Evolutionary conservation across 2,329 filamentous ascomycete genomes (phyloP).

Genomic region (Neurospora crassa): DNA sequence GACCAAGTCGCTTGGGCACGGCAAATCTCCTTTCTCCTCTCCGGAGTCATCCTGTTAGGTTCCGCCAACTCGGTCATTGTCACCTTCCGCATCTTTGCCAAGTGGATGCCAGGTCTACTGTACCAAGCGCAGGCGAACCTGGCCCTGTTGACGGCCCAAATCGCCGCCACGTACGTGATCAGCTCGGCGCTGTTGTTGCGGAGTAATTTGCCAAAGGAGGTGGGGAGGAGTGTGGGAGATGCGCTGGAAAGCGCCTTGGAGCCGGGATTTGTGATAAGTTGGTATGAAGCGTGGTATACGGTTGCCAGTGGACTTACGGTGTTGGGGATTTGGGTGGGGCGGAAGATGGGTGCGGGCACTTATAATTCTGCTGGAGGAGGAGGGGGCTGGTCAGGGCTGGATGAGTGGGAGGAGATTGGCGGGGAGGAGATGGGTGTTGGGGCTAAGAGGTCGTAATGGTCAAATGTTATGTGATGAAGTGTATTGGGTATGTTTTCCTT

Average conservation of each 20-base stretch:
- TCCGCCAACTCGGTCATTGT: conserved; percentile 78
- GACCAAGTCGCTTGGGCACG: conserved; percentile 77
- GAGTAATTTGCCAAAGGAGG: conserved; percentile 68
- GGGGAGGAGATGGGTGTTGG: conserved; percentile 55
- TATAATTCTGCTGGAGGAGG: conserved; percentile 20
- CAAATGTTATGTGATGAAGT: neutral
- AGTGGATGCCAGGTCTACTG: conserved; percentile 62
- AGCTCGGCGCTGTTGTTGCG: conserved; percentile 66
- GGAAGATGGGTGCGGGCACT: conserved; percentile 38
- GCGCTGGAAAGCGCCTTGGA: conserved; percentile 69
- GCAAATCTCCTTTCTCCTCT: conserved; percentile 75
- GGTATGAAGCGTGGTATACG: conserved; percentile 86
- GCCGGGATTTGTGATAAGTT: conserved; percentile 60
- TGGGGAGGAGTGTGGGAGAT: conserved; percentile 67
- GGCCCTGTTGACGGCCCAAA: conserved; percentile 69
- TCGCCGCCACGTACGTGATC: conserved; percentile 79
- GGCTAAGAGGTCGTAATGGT: conserved; percentile 50
- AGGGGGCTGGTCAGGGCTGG: conserved; percentile 33
- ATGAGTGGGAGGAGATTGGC: conserved; percentile 51
- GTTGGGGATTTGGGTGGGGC: conserved; percentile 63
- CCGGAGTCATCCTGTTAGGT: conserved; percentile 71
- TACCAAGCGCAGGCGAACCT: conserved; percentile 69
- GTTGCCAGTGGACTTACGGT: conserved; percentile 56
- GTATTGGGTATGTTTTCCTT: neutral
- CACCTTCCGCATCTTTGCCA: conserved; percentile 72